These are phyloP conservation scores for Lachnellula subtilissima DNA, from an alignment of 2,329 filamentous ascomycete genomes.

Conservation along the genomic window DNA sequence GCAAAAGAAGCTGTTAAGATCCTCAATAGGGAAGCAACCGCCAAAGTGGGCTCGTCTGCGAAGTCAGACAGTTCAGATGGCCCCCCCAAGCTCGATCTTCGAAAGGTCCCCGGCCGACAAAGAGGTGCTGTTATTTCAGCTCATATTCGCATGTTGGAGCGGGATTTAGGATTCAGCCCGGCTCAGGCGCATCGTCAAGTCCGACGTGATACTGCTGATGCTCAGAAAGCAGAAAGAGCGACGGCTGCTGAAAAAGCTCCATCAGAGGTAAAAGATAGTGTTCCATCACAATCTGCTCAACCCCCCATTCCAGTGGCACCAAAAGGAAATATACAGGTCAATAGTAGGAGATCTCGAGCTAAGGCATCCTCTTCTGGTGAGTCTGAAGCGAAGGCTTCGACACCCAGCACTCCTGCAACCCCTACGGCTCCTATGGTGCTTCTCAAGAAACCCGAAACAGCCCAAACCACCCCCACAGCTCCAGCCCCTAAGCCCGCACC, in stretches of 20 bases:
- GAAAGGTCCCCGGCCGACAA: slow-evolving; percentile 35
- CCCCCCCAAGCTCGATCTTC: slow-evolving; percentile 50
- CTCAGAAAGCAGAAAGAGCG: slow-evolving; percentile 26
- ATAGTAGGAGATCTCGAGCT: slow-evolving; percentile 31
- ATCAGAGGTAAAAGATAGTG: slow-evolving; percentile 8
- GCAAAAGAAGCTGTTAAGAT: slow-evolving; percentile 60
- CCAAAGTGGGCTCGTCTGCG: slow-evolving; percentile 36
- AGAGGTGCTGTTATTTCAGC: slow-evolving; percentile 48
- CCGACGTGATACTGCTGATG: slow-evolving; percentile 45
- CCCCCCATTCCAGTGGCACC: slow-evolving; percentile 27
- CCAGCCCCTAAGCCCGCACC: slow-evolving; percentile 22
- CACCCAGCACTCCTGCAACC: slow-evolving; percentile 18
- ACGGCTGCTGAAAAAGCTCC: slow-evolving; percentile 18
- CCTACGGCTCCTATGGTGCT: slow-evolving; percentile 32
- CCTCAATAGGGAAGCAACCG: slow-evolving; percentile 53
- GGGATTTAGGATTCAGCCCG: slow-evolving; percentile 60
- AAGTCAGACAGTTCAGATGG: slow-evolving; percentile 30
- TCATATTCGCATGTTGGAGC: slow-evolving; percentile 60
- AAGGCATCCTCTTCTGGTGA: slow-evolving; percentile 33
- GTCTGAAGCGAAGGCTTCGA: slow-evolving; percentile 20
- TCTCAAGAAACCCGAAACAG: slow-evolving; percentile 36
- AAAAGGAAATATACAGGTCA: slow-evolving; percentile 22
- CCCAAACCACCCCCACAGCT: slow-evolving; percentile 25
- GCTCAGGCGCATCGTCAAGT: slow-evolving; percentile 57
- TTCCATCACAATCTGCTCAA: slow-evolving; percentile 6